Percentiles rank a stretch among this genome's conserved stretches.
Evolutionary conservation across 345 rosid species (phyloP).

Genomic region (Gossypium thurberi): DNA sequence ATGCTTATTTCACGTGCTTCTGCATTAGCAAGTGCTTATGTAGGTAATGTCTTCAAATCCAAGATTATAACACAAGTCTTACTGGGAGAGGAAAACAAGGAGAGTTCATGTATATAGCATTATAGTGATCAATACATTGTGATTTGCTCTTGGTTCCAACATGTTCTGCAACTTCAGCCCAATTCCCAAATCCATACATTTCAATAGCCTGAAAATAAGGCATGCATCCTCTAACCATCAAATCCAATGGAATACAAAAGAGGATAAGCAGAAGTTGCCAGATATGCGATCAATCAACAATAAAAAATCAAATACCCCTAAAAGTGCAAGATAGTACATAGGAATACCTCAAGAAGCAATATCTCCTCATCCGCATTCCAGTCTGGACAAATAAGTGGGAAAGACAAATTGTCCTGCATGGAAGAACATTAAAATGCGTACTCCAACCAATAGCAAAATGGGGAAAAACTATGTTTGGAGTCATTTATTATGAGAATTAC

Average conservation of each 20-base stretch:
- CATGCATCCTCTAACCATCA: constrained; percentile 21
- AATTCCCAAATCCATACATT: constrained; percentile 92
- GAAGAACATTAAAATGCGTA: constrained; percentile 13
- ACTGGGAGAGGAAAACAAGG: constrained; percentile 84
- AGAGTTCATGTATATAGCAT: constrained; percentile 74
- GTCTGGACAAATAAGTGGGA: constrained; percentile 75
- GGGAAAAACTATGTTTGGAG: neutral
- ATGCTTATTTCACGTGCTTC: neutral
- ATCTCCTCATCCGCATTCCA: constrained; percentile 98
- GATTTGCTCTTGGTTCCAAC: constrained; percentile 77
- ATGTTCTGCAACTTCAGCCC: constrained; percentile 88
- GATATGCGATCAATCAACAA: neutral
- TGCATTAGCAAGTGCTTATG: neutral
- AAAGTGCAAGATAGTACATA: neutral
- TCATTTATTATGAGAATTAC: neutral
- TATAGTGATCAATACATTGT: constrained; percentile 71
- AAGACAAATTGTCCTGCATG: constrained; percentile 82
- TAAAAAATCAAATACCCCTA: neutral
- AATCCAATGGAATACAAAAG: constrained; percentile 18
- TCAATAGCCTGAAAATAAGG: constrained; percentile 64
- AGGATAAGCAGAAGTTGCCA: constrained; percentile 2
- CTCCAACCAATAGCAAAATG: neutral
- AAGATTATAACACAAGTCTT: constrained; percentile 25
- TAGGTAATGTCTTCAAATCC: constrained; percentile 1
- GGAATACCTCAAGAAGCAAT: constrained; percentile 78